Conservation (phyloP, 495 filamentous ascomycete species). For the Aspergillus heteromorphus region DNA sequence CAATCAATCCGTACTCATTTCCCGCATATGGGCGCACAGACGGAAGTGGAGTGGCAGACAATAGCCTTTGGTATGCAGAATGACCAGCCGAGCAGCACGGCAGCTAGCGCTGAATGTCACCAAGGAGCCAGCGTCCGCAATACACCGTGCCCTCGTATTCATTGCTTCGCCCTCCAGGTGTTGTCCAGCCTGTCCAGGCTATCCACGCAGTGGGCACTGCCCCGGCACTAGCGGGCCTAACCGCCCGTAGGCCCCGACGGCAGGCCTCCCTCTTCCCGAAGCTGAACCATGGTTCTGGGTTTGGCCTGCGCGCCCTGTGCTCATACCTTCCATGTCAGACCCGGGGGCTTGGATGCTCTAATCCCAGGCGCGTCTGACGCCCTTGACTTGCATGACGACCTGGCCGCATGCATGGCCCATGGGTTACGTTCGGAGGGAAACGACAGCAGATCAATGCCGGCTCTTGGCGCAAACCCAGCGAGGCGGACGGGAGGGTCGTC, state of each 20-base stretch:
- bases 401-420: slow-evolving; percentile 13
- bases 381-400: slow-evolving; percentile 25
- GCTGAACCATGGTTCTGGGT: slow-evolving; percentile 42
- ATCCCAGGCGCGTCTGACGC: slow-evolving; percentile 7
- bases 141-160: not conserved
- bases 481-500: not conserved
- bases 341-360: slow-evolving; percentile 27
- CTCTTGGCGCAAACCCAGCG: not conserved
- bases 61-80: no score
- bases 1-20: no score
- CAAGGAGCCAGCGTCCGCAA: not conserved
- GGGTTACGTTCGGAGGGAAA: not conserved
- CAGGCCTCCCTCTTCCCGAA: slow-evolving; percentile 27
- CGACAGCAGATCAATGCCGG: not conserved
- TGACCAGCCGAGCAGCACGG: no score
- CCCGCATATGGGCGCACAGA: no score
- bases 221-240: slow-evolving; percentile 23
- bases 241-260: slow-evolving; percentile 18
- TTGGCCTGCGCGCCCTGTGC: slow-evolving; percentile 12
- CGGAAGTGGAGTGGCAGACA: no score
- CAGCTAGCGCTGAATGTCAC: not conserved
- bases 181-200: no score
- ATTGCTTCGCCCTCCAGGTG: not conserved
- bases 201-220: not conserved
- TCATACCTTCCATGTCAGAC: slow-evolving; percentile 14